A percentile compares a stretch with the other conserved stretches of the same genome.
Conservation (phyloP, 371 early-diverging fungal species). For the Gilbertella persicaria region DNA sequence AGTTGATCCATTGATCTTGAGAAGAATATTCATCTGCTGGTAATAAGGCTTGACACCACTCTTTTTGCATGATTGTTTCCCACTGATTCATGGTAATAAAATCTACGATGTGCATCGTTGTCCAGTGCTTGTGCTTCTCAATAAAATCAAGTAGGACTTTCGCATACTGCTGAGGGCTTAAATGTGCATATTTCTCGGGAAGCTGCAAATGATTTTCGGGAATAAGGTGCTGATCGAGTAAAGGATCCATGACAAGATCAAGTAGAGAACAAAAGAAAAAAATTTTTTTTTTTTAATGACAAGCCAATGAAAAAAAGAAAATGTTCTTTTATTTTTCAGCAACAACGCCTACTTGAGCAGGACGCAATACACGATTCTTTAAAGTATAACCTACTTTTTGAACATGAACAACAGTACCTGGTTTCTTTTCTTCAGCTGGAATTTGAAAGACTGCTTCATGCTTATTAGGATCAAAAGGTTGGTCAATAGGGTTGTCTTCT, state of each 20-base stretch:
- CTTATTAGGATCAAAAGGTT: conserved; percentile 46
- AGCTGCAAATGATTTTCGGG: conserved; percentile 2
- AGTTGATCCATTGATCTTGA: conserved; percentile 17
- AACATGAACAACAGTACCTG: conserved; percentile 78
- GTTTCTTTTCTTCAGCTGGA: conserved; percentile 76
- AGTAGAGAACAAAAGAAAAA: conserved; percentile 1
- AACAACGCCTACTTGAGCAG: conserved; percentile 93
- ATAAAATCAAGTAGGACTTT: conserved; percentile 23
- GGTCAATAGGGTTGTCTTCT: conserved; percentile 11
- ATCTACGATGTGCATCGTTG: conserved; percentile 49
- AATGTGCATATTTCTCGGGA: conserved; percentile 17
- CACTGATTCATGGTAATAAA: conserved; percentile 47
- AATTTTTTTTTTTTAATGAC: conserved; percentile 2
- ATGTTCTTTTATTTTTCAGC: no score
- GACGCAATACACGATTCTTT: conserved; percentile 81
- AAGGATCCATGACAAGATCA: background rate
- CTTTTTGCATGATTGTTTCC: conserved; percentile 27
- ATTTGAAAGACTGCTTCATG: conserved; percentile 51
- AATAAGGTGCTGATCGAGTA: background rate
- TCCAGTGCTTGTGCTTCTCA: conserved; percentile 28
- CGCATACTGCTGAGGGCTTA: conserved; percentile 27
- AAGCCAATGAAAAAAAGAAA: no score
- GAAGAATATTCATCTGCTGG: background rate
- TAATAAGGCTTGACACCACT: conserved; percentile 40
- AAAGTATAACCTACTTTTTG: conserved; percentile 84